Evolutionary conservation across 805 yeast species (phyloP), one percentile per base, ranked within the genome.

Genomic region (Saccharomycopsis javanensis): DNA sequence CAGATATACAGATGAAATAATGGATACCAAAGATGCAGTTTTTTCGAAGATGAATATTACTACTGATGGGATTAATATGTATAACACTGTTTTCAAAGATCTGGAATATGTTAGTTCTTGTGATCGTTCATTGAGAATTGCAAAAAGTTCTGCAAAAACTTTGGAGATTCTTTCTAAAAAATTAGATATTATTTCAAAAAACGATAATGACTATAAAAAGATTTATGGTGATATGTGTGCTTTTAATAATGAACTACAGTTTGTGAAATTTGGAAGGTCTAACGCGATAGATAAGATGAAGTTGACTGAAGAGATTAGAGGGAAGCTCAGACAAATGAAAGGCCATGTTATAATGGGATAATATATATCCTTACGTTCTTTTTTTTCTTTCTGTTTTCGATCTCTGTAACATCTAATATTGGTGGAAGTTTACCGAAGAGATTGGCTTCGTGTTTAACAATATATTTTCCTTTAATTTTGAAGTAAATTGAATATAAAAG

Each of bases 31-130:
- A 4, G 31, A 48, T 15, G 8, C n/a, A 1, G 25, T 16, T 10
- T 42, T 25, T 23, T 18, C 48, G 15, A 42, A 25, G 10, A 4
- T 25, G 15, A 42, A 16, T 4, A 11, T 42, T 20, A 7, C 2
- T 11, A 11, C 48, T 4, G 13, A 42, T 8, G 13, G 13, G 15
- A 5, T 8, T 1, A 42, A 8, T 15, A 10, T 52, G 20, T 13
- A 23, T 16, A 57, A 58, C 33, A 23, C 55, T 11, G 45, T 27
- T 10, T 58, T 56, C 30, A 46, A 54, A 16, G 50, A 54, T 46
- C 46, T 57, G 13, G 53, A 53, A 3, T 54, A 54, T 51, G 61
- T 59, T 11, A 56, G 57, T 6, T 54, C 61, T 4, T 54, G 54
- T 20, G 27, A 1, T 8, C 25, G 37, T 23, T 37, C 61, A 11